A percentile compares a stretch with the other conserved stretches of the same genome.
These are phyloP conservation scores for Backusella tarrabulga DNA, from an alignment of 192 early-diverging fungal species.

Conservation along the genomic window DNA sequence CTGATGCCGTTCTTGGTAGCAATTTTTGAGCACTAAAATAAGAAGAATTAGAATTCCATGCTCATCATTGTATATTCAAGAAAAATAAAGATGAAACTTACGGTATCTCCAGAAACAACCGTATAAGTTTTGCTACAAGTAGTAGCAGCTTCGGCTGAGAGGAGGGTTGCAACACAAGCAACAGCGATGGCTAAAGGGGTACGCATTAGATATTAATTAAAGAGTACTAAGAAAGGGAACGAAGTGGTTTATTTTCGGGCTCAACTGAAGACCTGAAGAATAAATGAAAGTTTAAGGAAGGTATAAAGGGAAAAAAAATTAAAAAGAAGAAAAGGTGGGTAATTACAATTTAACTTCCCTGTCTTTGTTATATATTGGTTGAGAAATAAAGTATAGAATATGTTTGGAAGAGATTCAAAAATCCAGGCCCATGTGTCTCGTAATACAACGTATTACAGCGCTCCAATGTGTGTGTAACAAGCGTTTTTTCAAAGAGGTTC, in stretches of 20 bases:
- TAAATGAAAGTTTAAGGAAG: not conserved
- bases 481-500: not conserved
- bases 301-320: not conserved
- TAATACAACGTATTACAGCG: not conserved
- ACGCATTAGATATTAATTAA: slow-evolving; percentile 5
- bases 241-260: not conserved
- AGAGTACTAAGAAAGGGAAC: not conserved
- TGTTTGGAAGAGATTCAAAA: not conserved
- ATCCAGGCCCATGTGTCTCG: not conserved
- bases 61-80: not conserved
- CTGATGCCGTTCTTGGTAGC: not conserved
- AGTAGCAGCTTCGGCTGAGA: slow-evolving; percentile 1
- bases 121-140: slow-evolving; percentile 6
- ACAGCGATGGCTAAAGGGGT: slow-evolving; percentile 1
- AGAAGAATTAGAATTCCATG: not conserved
- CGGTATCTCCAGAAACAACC: slow-evolving; percentile 14
- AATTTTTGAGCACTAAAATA: slow-evolving; percentile 11
- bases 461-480: not conserved
- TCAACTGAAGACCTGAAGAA: not conserved
- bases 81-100: slow-evolving; percentile 1
- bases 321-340: not conserved
- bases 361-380: not conserved
- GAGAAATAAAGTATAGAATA: not conserved
- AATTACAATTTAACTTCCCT: not conserved
- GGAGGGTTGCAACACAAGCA: not conserved